Percentiles rank a stretch among this genome's conserved stretches.
Conservation (phyloP, 129 eudicot species). For the Flaveria trinervia region DNA sequence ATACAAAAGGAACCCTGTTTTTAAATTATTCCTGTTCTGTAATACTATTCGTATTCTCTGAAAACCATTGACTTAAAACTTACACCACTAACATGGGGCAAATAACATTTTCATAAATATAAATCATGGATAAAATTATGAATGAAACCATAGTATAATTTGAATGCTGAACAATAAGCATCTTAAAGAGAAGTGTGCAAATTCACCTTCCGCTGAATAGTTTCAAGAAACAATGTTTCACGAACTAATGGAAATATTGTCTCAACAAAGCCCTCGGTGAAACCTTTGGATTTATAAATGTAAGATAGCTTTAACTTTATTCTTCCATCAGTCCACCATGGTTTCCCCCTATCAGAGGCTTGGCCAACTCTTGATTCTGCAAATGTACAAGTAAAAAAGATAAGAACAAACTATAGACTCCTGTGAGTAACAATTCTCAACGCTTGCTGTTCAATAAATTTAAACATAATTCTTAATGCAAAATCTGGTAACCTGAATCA, state of each 20-base stretch:
- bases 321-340: slow-evolving; percentile 74
- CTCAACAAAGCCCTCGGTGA: slow-evolving; percentile 64
- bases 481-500: slow-evolving; percentile 48
- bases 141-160: not conserved
- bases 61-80: not conserved
- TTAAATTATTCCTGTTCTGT: not conserved
- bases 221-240: slow-evolving; percentile 67
- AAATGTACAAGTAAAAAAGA: slow-evolving; percentile 21
- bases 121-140: slow-evolving; percentile 9
- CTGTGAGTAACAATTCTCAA: slow-evolving; percentile 6
- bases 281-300: slow-evolving; percentile 68
- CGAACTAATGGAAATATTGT: slow-evolving; percentile 73
- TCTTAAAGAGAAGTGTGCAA: not conserved
- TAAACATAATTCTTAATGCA: not conserved
- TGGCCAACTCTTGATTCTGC: slow-evolving; percentile 42
- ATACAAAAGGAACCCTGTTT: not conserved
- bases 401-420: not conserved
- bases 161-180: not conserved
- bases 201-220: slow-evolving; percentile 73
- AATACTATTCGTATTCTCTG: not conserved
- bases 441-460: not conserved
- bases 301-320: slow-evolving; percentile 70
- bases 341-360: slow-evolving; percentile 40
- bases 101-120: not conserved
- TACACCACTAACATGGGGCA: not conserved